Base-by-base conservation (phyloP, 2,329 filamentous ascomycete species). In the Metarhizium rileyi region DNA sequence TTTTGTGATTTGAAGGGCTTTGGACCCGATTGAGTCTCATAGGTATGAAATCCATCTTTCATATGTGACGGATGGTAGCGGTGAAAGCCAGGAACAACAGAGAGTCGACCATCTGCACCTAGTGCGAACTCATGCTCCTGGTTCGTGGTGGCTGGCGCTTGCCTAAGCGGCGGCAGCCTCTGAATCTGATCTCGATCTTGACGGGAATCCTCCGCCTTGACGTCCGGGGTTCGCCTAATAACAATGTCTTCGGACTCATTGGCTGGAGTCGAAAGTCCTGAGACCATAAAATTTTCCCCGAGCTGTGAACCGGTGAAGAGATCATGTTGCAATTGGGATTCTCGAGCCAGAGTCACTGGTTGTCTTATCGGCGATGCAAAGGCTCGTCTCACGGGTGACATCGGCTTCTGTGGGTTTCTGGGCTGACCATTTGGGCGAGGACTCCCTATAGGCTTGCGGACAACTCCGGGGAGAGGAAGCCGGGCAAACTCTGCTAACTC, bases 271-370 rank as follows among this genome's bases (percentile, higher is more conserved):
- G 67, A 67, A 4, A 66, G 53, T 6, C 66, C 63, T 26, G 67
- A 70, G 20, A 64, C 61, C 65, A 70, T 67, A 38, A 70, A 70
- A 43, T 61, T 61, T 9, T 70, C 67, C 12, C 64, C 66, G 5
- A 70, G 61, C 50, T 69, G 65, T 4, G 67, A 70, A 5, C 67
- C 67, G 26, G 59, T 62, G 38, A 70, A 69, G n/a, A 69, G 50
- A 9, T 60, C 61, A 16, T 50, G 50, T 20, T 54, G 54, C 23
- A 18, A 23, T 22, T 36, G 44, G 35, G 28, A 47, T 46, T 43
- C 28, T 35, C 41, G 38, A 12, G 22, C 44, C 14, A 44, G 35
- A 9, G 22, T 47, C 28, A 22, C 8, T 28, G 52, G 47, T 35
- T 53, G 56, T 14, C 50, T 54, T 18, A 55, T 56, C 18, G 59